Conservation (phyloP, 352 stramenopile genomes). For the Phytophthora constricta region DNA sequence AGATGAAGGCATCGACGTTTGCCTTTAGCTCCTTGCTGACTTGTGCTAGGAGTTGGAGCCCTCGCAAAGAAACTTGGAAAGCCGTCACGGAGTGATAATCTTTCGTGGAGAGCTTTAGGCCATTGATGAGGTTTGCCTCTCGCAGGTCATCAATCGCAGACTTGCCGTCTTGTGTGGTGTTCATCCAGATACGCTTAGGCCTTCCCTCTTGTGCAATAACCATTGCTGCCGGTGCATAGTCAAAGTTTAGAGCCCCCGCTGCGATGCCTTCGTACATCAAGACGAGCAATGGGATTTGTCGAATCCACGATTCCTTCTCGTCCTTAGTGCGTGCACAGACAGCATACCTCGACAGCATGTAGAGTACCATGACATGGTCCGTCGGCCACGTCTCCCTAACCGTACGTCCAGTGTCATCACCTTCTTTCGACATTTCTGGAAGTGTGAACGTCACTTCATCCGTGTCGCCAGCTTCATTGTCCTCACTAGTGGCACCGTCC, state of each 20-base stretch:
- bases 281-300: conserved; percentile 93
- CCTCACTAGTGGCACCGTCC: background rate
- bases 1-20: conserved; percentile 65
- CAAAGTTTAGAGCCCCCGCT: conserved; percentile 60
- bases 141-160: conserved; percentile 69
- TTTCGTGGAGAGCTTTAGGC: conserved; percentile 65
- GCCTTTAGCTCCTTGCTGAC: conserved; percentile 53
- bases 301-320: conserved; percentile 94
- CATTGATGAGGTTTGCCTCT: conserved; percentile 68
- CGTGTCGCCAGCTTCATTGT: conserved; percentile 37
- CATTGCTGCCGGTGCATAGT: conserved; percentile 66
- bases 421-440: conserved; percentile 57
- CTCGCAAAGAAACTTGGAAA: conserved; percentile 61
- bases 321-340: conserved; percentile 68
- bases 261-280: conserved; percentile 85
- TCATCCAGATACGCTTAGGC: conserved; percentile 70
- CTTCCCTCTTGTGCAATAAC: conserved; percentile 59
- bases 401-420: conserved; percentile 43
- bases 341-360: conserved; percentile 52
- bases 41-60: conserved; percentile 52
- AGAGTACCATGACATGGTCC: conserved; percentile 65
- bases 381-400: conserved; percentile 62
- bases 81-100: conserved; percentile 72
- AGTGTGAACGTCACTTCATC: conserved; percentile 62
- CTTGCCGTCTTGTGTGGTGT: conserved; percentile 71